Evolutionary conservation across 176 grass and related monocot species (phyloP).

Genomic region (Eragrostis curvula): DNA sequence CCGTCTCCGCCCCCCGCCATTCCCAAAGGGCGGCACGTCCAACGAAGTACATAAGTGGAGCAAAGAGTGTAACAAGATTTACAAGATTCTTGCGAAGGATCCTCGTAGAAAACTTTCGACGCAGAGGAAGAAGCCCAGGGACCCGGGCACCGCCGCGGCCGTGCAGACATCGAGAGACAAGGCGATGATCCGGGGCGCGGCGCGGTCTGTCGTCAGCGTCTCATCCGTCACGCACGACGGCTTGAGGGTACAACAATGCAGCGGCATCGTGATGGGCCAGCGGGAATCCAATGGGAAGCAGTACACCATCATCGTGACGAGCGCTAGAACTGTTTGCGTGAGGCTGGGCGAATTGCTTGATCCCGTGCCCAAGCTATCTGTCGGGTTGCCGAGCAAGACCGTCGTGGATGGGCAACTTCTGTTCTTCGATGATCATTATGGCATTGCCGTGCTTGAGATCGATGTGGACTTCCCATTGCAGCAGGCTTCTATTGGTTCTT

Average conservation of each 20-base stretch:
- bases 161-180: background rate
- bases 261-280: background rate
- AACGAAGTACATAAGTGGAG: background rate
- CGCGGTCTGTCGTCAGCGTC: background rate
- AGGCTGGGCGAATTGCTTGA: background rate
- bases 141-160: background rate
- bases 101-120: background rate
- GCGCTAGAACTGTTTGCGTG: background rate
- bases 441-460: background rate
- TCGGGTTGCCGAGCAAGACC: background rate
- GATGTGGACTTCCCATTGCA: background rate
- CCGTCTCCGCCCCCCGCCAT: background rate
- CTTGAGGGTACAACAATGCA: background rate
- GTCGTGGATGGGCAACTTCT: background rate
- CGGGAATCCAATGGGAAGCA: background rate
- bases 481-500: background rate
- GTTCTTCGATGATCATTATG: slow-evolving; percentile 3
- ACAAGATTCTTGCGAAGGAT: background rate
- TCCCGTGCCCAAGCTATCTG: background rate
- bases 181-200: background rate
- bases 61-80: background rate
- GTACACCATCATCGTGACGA: background rate
- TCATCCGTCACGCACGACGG: background rate
- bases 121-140: background rate
- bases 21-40: background rate